A percentile compares a stretch with the other conserved stretches of the same genome.
These are phyloP conservation scores for Salix arbutifolia DNA, from an alignment of 345 rosid species.

Conservation along the genomic window DNA sequence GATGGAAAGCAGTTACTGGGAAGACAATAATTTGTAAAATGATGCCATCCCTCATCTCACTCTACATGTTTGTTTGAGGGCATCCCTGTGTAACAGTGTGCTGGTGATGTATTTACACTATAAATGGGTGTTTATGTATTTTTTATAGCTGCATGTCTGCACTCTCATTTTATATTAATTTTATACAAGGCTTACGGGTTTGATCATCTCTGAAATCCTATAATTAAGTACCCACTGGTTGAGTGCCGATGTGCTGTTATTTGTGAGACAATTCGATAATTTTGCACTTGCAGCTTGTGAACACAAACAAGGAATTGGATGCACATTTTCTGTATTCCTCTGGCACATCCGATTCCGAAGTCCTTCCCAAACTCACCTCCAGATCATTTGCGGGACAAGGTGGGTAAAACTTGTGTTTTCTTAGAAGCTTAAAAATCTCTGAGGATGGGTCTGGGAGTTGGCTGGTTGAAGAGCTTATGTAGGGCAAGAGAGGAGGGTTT, in stretches of 20 bases:
- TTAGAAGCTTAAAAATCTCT: too few relatives aligned
- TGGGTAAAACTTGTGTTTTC: neutral
- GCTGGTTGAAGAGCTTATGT: neutral
- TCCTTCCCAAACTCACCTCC: too few relatives aligned
- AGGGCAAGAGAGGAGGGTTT: neutral
- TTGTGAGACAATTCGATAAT: neutral
- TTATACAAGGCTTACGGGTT: slow-evolving; percentile 9
- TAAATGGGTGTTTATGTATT: slow-evolving; percentile 32
- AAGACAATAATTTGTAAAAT: slow-evolving; percentile 28
- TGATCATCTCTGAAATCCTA: neutral
- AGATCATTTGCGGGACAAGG: neutral
- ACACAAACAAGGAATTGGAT: neutral
- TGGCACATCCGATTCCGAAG: too few relatives aligned
- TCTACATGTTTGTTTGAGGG: slow-evolving; percentile 20
- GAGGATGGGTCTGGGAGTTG: too few relatives aligned
- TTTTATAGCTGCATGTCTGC: slow-evolving; percentile 5
- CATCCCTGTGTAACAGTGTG: slow-evolving; percentile 27
- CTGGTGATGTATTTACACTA: slow-evolving; percentile 30
- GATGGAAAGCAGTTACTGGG: slow-evolving; percentile 22
- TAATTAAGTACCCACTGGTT: neutral
- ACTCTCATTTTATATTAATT: slow-evolving; percentile 2
- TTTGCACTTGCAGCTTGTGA: neutral
- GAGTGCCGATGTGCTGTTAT: neutral
- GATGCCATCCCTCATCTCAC: slow-evolving; percentile 22
- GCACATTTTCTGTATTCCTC: neutral